Conservation (phyloP, 768 basidiomycete genomes). For the Pisolithus microcarpus region DNA sequence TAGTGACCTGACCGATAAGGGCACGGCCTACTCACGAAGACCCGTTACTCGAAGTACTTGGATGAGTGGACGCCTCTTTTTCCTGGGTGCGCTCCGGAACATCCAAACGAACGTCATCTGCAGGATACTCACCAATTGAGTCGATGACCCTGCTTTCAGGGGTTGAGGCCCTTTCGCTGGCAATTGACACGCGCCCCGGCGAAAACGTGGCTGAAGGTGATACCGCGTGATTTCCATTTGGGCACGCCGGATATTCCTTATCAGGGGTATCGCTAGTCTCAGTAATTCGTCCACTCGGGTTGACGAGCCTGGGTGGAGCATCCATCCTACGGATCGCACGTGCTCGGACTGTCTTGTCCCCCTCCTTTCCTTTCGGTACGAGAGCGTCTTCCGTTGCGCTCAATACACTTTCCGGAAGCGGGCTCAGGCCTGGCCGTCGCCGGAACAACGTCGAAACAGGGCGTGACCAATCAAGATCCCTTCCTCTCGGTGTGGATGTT, state of each 20-base stretch:
- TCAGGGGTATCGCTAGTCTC: slow-evolving; percentile 31
- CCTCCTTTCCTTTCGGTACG: slow-evolving; percentile 20
- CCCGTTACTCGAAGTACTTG: neutral
- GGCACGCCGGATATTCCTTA: slow-evolving; percentile 10
- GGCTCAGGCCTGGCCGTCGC: slow-evolving; percentile 10
- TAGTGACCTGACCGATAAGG: neutral
- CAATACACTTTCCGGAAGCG: slow-evolving; percentile 16
- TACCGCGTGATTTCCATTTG: slow-evolving; percentile 2
- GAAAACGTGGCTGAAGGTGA: neutral
- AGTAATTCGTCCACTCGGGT: too few species aligned
- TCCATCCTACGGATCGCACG: slow-evolving; percentile 78
- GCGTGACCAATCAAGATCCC: slow-evolving; percentile 16
- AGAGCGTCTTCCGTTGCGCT: slow-evolving; percentile 11
- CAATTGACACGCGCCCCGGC: neutral
- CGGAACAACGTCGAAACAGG: slow-evolving; percentile 29
- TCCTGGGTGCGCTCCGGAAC: too few species aligned
- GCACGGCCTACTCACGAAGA: slow-evolving; percentile 6
- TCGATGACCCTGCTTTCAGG: too few species aligned
- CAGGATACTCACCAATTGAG: too few species aligned
- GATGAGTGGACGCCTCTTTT: too few species aligned
- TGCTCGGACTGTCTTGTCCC: slow-evolving; percentile 35
- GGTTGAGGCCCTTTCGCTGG: neutral
- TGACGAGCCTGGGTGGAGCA: slow-evolving; percentile 60
- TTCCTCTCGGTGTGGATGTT: slow-evolving; percentile 13
- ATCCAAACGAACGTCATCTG: too few species aligned